A percentile compares a stretch with the other conserved stretches of the same genome.
phyloP scores from a whole-genome alignment of 768 basidiomycete species.

The Xerocomellus chrysenteron region DNA sequence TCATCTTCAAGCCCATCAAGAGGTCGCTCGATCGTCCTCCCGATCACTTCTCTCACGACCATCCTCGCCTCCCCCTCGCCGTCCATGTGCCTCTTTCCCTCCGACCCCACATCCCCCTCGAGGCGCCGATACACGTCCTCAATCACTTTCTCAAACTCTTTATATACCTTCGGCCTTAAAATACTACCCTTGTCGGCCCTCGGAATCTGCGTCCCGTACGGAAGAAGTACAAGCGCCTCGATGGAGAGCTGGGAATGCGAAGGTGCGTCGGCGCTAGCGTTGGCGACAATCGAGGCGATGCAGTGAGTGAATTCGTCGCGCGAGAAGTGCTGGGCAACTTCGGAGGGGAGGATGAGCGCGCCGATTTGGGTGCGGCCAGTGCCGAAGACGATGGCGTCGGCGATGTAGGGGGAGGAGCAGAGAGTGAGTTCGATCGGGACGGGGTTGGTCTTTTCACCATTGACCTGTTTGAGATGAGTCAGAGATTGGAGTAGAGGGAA shows the following conservation, averaged over 20 bases:
- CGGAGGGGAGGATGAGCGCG: slow-evolving; percentile 49
- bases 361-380: slow-evolving; percentile 48
- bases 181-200: slow-evolving; percentile 53
- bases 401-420: slow-evolving; percentile 45
- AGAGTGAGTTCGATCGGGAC: slow-evolving; percentile 54
- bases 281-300: slow-evolving; percentile 43
- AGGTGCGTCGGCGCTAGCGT: slow-evolving; percentile 52
- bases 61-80: slow-evolving; percentile 11
- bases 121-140: slow-evolving; percentile 40
- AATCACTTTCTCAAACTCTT: slow-evolving; percentile 47
- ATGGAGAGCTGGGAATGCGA: slow-evolving; percentile 50
- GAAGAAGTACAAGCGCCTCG: slow-evolving; percentile 52
- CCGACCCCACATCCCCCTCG: slow-evolving; percentile 38
- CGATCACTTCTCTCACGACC: slow-evolving; percentile 16
- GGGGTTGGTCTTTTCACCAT: slow-evolving; percentile 58
- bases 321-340: slow-evolving; percentile 30
- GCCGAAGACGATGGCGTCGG: slow-evolving; percentile 56
- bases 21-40: slow-evolving; percentile 21
- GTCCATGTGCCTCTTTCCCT: slow-evolving; percentile 13
- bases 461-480: slow-evolving; percentile 20
- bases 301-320: slow-evolving; percentile 33
- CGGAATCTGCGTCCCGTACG: slow-evolving; percentile 47
- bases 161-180: slow-evolving; percentile 49
- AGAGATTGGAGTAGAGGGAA: slow-evolving; percentile 21
- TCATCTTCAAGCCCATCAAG: slow-evolving; percentile 20